Evolutionary conservation across 116 monocot genomes (phyloP).

Genomic region (Zostera marina): DNA sequence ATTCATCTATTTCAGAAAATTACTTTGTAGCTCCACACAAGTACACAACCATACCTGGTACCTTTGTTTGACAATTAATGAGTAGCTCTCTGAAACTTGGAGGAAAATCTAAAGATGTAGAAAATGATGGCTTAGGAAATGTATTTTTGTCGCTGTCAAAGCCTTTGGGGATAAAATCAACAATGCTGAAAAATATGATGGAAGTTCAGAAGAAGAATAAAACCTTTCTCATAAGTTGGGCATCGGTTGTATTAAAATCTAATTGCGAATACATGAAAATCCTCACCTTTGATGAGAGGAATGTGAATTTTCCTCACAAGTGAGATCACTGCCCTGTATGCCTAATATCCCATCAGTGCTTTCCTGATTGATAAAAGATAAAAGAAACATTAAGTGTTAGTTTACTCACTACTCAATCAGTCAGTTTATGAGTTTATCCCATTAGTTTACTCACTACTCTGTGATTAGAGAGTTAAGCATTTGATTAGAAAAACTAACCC

Average conservation of each 20-base stretch:
- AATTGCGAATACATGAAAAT: too few species aligned
- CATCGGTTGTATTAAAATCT: too few species aligned
- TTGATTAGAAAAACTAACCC: too few species aligned
- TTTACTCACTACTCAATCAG: too few species aligned
- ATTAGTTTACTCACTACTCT: too few species aligned
- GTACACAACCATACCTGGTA: neutral
- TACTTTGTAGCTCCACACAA: neutral
- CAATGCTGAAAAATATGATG: neutral
- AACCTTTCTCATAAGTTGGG: too few species aligned
- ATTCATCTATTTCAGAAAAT: neutral
- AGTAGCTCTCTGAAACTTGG: constrained; percentile 65
- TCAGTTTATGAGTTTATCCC: too few species aligned
- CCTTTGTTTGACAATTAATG: constrained; percentile 19
- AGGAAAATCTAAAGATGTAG: constrained; percentile 32
- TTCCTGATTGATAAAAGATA: constrained; percentile 17
- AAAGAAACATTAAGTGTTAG: neutral
- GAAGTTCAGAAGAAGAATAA: too few species aligned
- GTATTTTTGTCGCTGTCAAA: neutral
- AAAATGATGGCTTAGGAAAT: constrained; percentile 2
- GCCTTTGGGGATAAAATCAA: neutral
- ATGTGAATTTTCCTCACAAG: constrained; percentile 31
- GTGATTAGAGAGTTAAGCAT: too few species aligned
- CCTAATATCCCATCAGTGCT: constrained; percentile 19
- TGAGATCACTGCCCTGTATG: constrained; percentile 18
- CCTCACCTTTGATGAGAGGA: constrained; percentile 25